Evolutionary conservation across 805 yeast species (phyloP).

Genomic region (Kluyveromyces wickerhamii): DNA sequence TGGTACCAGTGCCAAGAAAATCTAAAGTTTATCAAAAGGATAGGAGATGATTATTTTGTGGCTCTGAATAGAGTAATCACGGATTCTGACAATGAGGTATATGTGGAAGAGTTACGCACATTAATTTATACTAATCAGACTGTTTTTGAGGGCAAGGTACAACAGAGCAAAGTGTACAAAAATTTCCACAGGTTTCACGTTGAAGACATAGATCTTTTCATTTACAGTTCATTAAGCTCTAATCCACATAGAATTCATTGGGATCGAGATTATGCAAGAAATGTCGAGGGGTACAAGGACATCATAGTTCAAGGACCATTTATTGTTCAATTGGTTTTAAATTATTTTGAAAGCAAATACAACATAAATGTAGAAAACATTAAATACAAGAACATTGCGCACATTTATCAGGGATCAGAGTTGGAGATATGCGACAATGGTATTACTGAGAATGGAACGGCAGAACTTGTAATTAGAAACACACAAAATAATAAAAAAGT

Average conservation of each 20-base stretch:
- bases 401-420: constrained; percentile 33
- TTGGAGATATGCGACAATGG: constrained; percentile 18
- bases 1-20: constrained; percentile 45
- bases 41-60: constrained; percentile 39
- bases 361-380: constrained; percentile 23
- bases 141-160: neutral
- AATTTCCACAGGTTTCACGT: constrained; percentile 20
- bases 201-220: constrained; percentile 35
- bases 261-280: constrained; percentile 45
- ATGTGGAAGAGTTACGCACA: constrained; percentile 46
- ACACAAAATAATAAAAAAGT: constrained; percentile 5
- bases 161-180: neutral
- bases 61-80: constrained; percentile 44
- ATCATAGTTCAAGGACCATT: constrained; percentile 79
- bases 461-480: constrained; percentile 5
- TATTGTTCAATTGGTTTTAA: constrained; percentile 49
- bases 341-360: constrained; percentile 35
- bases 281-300: constrained; percentile 51
- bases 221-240: constrained; percentile 69
- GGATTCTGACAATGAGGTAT: constrained; percentile 20
- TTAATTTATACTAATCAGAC: constrained; percentile 50
- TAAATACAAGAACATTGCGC: constrained; percentile 37
- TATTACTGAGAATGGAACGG: constrained; percentile 5
- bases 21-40: constrained; percentile 34
- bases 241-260: constrained; percentile 83